Evolutionary conservation across 1,284 basidiomycete genomes (phyloP).

Genomic region (Leccinum angustisporum): DNA sequence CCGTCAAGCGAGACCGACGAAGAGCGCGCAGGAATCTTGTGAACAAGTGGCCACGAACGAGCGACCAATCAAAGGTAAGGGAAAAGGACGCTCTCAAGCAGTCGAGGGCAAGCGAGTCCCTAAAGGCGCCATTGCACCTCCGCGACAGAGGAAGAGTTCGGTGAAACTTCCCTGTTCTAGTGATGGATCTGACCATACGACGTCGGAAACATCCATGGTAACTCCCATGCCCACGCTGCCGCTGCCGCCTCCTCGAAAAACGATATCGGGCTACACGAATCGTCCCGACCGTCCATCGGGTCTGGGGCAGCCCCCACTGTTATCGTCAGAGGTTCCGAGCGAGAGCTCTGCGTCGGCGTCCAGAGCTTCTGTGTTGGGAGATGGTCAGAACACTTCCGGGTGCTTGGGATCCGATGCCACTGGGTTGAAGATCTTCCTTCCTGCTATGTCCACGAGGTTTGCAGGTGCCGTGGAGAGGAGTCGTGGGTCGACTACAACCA

Average conservation of each 20-base stretch:
- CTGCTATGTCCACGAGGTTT: neutral
- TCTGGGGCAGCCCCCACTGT: slow-evolving; percentile 3
- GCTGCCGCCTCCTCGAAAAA: neutral
- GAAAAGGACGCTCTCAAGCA: neutral
- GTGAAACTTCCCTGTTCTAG: neutral
- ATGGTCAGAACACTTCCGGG: neutral
- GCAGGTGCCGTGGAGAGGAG: neutral
- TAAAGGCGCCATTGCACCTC: neutral
- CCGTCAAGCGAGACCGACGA: slow-evolving; percentile 23
- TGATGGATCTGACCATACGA: neutral
- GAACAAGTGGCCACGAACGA: neutral
- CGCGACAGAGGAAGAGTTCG: slow-evolving; percentile 1
- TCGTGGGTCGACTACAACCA: neutral
- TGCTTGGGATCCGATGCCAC: neutral
- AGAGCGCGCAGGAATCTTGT: slow-evolving; percentile 17
- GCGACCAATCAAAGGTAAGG: slow-evolving; percentile 7
- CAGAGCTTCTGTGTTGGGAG: neutral
- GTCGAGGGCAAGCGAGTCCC: neutral
- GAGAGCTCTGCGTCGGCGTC: neutral
- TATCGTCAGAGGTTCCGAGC: neutral
- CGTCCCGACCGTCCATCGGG: slow-evolving; percentile 16
- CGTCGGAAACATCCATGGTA: neutral
- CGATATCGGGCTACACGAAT: neutral
- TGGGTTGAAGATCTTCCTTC: slow-evolving; percentile 4
- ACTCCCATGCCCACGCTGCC: neutral